Evolutionary conservation across 164 flowering plant species (phyloP), one percentile per base, ranked within the genome.

Genomic region (Cinnamomum micranthum): DNA sequence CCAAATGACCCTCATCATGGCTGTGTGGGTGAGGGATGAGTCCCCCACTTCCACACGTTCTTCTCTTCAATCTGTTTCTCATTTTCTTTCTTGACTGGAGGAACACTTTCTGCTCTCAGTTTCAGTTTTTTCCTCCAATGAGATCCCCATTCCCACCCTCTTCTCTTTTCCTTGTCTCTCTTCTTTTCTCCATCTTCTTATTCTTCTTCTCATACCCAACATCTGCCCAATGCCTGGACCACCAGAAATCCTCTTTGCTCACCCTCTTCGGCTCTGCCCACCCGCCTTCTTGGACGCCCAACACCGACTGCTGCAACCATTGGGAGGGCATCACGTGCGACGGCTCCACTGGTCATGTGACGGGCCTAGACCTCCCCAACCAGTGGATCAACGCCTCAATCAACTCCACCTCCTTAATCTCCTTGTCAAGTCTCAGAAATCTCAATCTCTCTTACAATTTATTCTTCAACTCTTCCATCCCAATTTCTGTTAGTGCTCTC

Each of bases 321-420:
- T 88, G 91, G 89, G 14, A 33, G 0, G 87, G 91, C 3, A 76
- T 85, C 6, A 72, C 12, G 5, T 85, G 90, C 27, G 81, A 83
- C 31, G 1, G 11, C 35, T 27, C 23, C 33, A 9, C 50, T 25
- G 85, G 88, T 20, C 80, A 55, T 47, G 87, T 86, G 6, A 76
- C 50, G 13, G 71, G 76, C 6, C 73, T 87, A 5, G 81, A 83
- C 73, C 79, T 87, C 59, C 77, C 77, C 25, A 14, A 17, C 13
- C 75, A 77, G 60, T 50, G 31, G 0, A 85, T 88, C 52, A 19
- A 65, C 2, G 77, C 76, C 6, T 2, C 7, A 1, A 2, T 47
- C 28, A 47, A 69, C 47, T 41, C 7, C 28, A 3, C 71, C 23
- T 10, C 25, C 55, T 13, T 69, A 1, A 1, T 14, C 27, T 28